Evolutionary conservation across 164 flowering plant species (phyloP), one percentile per base, ranked within the genome.

Genomic region (Paratinospora sagittata): DNA sequence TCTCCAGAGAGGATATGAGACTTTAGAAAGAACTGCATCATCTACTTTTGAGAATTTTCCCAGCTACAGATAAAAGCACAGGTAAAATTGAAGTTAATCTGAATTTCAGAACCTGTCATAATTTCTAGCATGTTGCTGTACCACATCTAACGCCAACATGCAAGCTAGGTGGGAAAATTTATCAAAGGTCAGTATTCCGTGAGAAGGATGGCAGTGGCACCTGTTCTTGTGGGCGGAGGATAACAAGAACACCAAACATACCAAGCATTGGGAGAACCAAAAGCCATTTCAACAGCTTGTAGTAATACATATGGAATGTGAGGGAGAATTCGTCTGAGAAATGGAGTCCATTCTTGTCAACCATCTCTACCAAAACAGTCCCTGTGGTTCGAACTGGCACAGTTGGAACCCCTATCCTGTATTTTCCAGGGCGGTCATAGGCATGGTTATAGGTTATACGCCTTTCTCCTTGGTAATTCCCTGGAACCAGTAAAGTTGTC

Each of bases 251-350:
- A 27, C 87, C 91, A 78, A 93, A 91, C 97, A 93, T 93, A 73
- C 97, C 98, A 34, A 96, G 88, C 99, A 96, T 93, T 6, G 99
- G 99, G 72, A 96, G 92, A 58, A 93, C 91, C 45, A 96, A 78
- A 65, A 96, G 89, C 99, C 99, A 96, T 78, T 96, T 96, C 76
- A 96, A 82, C 57, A 96, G 80, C 75, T 84, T 93, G 76, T 93
- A 91, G 81, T 91, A 96, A 78, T 96, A 67, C 97, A 93, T 88
- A 69, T 96, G 98, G 82, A 96, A 96, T 41, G 99, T 91, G 49
- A 96, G 92, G 39, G 97, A 88, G 83, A 96, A 96, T 10, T 96
- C 99, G 68, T 96, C 99, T 8, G 90, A 84, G 81, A 91, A 96
- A 78, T 91, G 76, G 36, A 96, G 76, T 34, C 97, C 93, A 70